Evolutionary conservation across 2,329 filamentous ascomycete species (phyloP).

Genomic region (Diplocarpon rosae): DNA sequence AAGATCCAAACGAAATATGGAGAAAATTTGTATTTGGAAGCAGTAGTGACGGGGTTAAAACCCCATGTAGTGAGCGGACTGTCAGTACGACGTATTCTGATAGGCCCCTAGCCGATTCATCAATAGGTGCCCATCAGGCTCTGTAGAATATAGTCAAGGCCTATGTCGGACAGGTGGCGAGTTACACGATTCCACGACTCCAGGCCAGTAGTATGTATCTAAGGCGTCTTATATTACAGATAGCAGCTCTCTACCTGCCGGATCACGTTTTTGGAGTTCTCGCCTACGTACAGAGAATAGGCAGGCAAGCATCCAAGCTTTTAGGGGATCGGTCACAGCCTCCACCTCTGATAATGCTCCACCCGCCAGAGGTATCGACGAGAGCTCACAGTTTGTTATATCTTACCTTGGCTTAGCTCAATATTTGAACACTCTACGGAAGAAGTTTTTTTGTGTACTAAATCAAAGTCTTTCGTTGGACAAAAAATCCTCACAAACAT

Average conservation of each 20-base stretch:
- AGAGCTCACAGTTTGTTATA: neutral
- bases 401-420: neutral
- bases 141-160: neutral
- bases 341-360: neutral
- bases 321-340: neutral
- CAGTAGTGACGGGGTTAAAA: slow-evolving; percentile 8
- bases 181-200: neutral
- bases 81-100: too few relatives aligned
- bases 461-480: slow-evolving; percentile 10
- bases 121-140: slow-evolving; percentile 2
- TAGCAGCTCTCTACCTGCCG: too few relatives aligned
- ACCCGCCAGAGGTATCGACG: neutral
- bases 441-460: slow-evolving; percentile 14
- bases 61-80: neutral
- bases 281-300: too few relatives aligned
- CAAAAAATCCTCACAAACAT: neutral
- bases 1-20: slow-evolving; percentile 18
- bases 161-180: neutral
- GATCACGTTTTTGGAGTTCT: too few relatives aligned
- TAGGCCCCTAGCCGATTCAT: neutral
- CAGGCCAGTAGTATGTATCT: neutral
- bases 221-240: neutral
- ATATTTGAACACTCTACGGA: neutral
- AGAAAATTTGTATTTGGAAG: slow-evolving; percentile 24
- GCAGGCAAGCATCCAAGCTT: neutral